Conservation (phyloP, 441 rosid genomes). For the Eutrema salsugineum region DNA sequence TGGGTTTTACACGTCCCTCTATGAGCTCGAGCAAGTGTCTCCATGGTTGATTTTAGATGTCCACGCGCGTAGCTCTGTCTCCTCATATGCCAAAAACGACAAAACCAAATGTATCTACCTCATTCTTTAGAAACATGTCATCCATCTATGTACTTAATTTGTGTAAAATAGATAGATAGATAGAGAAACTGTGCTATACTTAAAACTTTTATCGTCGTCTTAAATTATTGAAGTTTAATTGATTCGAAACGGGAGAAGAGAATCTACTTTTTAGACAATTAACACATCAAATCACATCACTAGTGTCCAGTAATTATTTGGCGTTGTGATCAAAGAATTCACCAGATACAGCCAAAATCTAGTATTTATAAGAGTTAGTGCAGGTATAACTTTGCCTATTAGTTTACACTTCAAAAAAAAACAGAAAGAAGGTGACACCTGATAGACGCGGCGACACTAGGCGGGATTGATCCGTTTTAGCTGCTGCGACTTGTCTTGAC, state of each 20-base stretch:
- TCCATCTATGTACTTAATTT: not conserved
- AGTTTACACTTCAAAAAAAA: not conserved
- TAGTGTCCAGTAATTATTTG: not conserved
- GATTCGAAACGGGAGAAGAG: not conserved
- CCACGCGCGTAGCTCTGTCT: slow-evolving; percentile 11
- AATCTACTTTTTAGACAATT: not conserved
- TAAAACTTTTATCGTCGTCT: not conserved
- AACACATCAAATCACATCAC: not conserved
- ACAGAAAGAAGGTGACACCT: slow-evolving; percentile 1
- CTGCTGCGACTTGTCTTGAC: slow-evolving; percentile 11
- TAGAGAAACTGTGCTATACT: too few relatives aligned
- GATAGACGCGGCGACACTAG: slow-evolving; percentile 30
- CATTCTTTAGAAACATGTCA: not conserved
- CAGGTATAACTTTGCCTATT: too few relatives aligned
- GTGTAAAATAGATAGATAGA: too few relatives aligned
- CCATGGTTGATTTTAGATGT: too few relatives aligned
- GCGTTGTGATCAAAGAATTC: slow-evolving; percentile 7
- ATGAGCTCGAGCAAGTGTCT: slow-evolving; percentile 25
- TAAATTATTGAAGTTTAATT: too few relatives aligned
- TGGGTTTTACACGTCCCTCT: slow-evolving; percentile 23
- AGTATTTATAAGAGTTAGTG: too few relatives aligned
- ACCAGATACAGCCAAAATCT: not conserved
- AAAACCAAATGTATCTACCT: slow-evolving; percentile 5
- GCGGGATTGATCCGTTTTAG: slow-evolving; percentile 1
- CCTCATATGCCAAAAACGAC: slow-evolving; percentile 11